phyloP scores from a whole-genome alignment of 257 asterid genomes.

The Datura wrightii region DNA sequence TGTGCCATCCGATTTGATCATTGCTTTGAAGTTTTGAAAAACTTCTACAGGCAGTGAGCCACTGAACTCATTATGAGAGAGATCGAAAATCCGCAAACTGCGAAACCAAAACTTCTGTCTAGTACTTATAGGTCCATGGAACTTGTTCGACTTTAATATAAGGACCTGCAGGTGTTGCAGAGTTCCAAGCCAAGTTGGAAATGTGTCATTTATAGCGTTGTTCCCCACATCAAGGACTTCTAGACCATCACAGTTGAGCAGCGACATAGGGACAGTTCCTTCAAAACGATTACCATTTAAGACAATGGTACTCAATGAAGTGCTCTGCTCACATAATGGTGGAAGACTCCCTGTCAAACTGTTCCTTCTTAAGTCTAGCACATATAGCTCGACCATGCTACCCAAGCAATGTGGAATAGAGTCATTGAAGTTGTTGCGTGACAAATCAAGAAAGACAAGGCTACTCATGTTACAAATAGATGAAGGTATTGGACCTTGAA shows the following conservation, averaged over 20 bases:
- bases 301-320: neutral
- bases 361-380: constrained; percentile 7
- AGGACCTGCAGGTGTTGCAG: constrained; percentile 1
- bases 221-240: neutral
- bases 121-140: constrained; percentile 22
- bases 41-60: constrained; percentile 18
- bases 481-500: neutral
- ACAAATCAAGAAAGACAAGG: neutral
- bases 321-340: neutral
- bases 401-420: constrained; percentile 2
- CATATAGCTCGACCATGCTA: neutral
- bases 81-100: neutral
- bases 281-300: neutral
- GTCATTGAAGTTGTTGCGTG: constrained; percentile 1
- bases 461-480: neutral
- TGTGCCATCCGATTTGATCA: neutral
- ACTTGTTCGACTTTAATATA: constrained; percentile 16
- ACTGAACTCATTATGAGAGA: constrained; percentile 24
- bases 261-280: neutral
- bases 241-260: neutral
- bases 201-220: neutral
- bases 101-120: neutral
- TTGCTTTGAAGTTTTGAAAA: neutral
- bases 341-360: neutral
- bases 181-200: neutral